Conservation (phyloP, 2,329 filamentous ascomycete genomes). For the Metarhizium brunneum region DNA sequence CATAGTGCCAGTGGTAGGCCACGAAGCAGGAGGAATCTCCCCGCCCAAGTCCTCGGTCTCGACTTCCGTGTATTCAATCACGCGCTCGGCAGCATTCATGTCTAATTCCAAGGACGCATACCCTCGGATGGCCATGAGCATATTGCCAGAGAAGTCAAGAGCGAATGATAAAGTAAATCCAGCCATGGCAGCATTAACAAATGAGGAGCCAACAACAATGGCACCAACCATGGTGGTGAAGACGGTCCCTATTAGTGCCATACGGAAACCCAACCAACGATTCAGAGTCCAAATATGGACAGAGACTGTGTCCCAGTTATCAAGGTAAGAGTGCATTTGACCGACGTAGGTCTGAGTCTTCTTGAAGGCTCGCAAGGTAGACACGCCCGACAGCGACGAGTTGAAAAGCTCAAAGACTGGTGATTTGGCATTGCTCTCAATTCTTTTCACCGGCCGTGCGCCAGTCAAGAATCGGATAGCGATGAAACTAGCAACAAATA, state of each 20-base stretch:
- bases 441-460: slow-evolving; percentile 64
- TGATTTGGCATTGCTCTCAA: slow-evolving; percentile 69
- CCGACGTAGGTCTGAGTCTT: slow-evolving; percentile 58
- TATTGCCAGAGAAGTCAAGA: slow-evolving; percentile 54
- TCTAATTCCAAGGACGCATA: slow-evolving; percentile 66
- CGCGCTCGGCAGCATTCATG: slow-evolving; percentile 70
- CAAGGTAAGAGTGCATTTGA: slow-evolving; percentile 61
- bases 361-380: slow-evolving; percentile 67
- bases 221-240: slow-evolving; percentile 59
- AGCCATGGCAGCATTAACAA: slow-evolving; percentile 59
- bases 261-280: slow-evolving; percentile 67
- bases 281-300: slow-evolving; percentile 66
- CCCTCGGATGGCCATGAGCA: slow-evolving; percentile 57
- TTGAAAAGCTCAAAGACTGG: slow-evolving; percentile 76
- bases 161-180: slow-evolving; percentile 70
- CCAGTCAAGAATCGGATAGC: slow-evolving; percentile 57
- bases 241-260: slow-evolving; percentile 58
- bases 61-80: slow-evolving; percentile 65
- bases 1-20: slow-evolving; percentile 66
- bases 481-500: slow-evolving; percentile 48
- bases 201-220: slow-evolving; percentile 51
- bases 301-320: slow-evolving; percentile 55
- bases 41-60: slow-evolving; percentile 58
- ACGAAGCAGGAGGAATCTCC: slow-evolving; percentile 53
- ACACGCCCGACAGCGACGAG: slow-evolving; percentile 60